Base-by-base conservation (phyloP, 75 land plant genomes). In the Pseudotsuga menziesii region DNA sequence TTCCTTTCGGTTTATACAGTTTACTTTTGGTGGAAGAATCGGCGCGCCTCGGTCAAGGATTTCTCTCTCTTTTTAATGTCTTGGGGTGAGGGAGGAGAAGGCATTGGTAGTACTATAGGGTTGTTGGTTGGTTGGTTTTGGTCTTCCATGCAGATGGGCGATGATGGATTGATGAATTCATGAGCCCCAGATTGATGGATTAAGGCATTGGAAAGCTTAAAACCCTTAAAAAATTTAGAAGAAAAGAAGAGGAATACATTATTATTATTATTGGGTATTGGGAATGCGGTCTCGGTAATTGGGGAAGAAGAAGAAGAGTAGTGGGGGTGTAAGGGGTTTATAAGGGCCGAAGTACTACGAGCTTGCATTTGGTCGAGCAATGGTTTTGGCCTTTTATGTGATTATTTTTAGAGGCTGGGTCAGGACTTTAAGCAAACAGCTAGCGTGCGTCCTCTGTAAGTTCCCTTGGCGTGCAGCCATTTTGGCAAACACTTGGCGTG, bases 401-500 rank as follows among this genome's bases (percentile, higher is more conserved):
- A 48, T 48, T 48, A 48, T 48, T 69, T 69, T 20, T 19, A 9
- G n/a, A 44, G 44, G 23, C 41, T 2, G 72, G 54, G 52, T 41
- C 2, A 69, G 72, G 52, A 41, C 72, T 69, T 69, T 69, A 39
- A n/a, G 72, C 72, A 16, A 64, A 64, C 69, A 35, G 72, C 41
- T 41, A 69, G 72, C 72, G 72, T 69, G 72, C 72, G 48, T 69
- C 72, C 25, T 69, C 54, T 36, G n/a, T 17, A 48, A 11, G 54
- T 48, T 48, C 54, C 54, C 12, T 69, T 41, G n/a, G 72, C 54
- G 54, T 69, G 72, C 72, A 69, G 23, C 48, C 72, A 41, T 69
- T 69, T 69, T 69, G 41, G 72, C 52, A 41, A 44, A 69, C 72
- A 69, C 48, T 44, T 69, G 72, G 72, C 72, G 72, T 69, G 72